Percentiles rank a stretch among this genome's conserved stretches.
Evolutionary conservation across 768 basidiomycete species (phyloP).

Genomic region (Lactarius sanguifluus): DNA sequence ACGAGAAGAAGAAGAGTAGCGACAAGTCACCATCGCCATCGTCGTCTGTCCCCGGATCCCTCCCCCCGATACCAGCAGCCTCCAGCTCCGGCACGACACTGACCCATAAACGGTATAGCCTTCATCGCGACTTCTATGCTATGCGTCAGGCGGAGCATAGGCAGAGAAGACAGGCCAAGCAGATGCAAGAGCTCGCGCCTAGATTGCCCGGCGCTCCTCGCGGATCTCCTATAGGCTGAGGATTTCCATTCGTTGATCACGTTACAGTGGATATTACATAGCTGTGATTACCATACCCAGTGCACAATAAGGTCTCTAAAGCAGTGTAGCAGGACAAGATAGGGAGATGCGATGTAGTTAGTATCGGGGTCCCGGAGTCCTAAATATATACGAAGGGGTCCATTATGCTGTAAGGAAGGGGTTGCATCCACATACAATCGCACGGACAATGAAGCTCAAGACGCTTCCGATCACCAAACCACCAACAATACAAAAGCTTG

Average conservation of each 20-base stretch:
- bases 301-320: neutral
- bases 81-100: constrained; percentile 34
- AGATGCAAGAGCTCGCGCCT: constrained; percentile 69
- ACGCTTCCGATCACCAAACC: constrained; percentile 77
- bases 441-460: constrained; percentile 76
- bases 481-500: constrained; percentile 73
- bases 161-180: constrained; percentile 61
- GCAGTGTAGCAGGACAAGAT: neutral
- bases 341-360: neutral
- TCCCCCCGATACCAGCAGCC: constrained; percentile 27
- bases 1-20: constrained; percentile 39
- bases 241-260: neutral
- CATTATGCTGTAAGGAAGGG: constrained; percentile 49
- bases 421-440: constrained; percentile 67
- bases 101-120: constrained; percentile 68
- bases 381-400: neutral
- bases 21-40: constrained; percentile 35
- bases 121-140: constrained; percentile 83
- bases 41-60: constrained; percentile 37
- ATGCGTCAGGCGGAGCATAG: constrained; percentile 79
- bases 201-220: constrained; percentile 57
- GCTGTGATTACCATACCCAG: neutral
- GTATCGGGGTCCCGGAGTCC: neutral
- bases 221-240: constrained; percentile 11
- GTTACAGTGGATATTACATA: neutral